Conservation (phyloP, 1,284 basidiomycete genomes). For the Sanghuangporus weigelae region DNA sequence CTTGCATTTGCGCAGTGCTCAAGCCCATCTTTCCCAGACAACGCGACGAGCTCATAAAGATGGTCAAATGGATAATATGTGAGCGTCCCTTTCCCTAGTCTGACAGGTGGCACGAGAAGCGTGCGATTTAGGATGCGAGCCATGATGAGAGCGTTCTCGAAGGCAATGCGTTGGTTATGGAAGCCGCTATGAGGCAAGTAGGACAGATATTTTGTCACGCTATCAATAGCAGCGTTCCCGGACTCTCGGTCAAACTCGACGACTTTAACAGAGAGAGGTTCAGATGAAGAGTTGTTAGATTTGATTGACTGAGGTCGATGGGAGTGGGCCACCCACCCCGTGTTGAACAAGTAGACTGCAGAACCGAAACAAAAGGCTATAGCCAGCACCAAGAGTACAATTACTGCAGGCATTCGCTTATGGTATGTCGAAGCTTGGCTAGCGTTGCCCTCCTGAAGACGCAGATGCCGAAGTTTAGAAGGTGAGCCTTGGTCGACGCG, state of each 20-base stretch:
- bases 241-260: conserved; percentile 12
- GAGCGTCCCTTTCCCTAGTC: conserved; percentile 57
- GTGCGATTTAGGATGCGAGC: conserved; percentile 67
- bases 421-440: conserved; percentile 19
- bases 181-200: conserved; percentile 78
- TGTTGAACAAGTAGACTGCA: conserved; percentile 59
- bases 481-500: conserved; percentile 31
- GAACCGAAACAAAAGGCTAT: conserved; percentile 48
- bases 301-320: conserved; percentile 18
- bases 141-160: conserved; percentile 75
- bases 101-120: conserved; percentile 65
- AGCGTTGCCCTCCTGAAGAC: conserved; percentile 1
- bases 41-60: conserved; percentile 42
- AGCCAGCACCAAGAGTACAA: conserved; percentile 43
- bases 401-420: conserved; percentile 31
- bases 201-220: conserved; percentile 42
- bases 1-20: conserved; percentile 40
- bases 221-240: conserved; percentile 15
- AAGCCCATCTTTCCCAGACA: conserved; percentile 49
- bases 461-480: conserved; percentile 14
- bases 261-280: conserved; percentile 24
- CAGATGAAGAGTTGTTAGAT: conserved; percentile 9
- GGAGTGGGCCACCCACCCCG: conserved; percentile 44
- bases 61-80: conserved; percentile 57
- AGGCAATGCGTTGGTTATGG: conserved; percentile 79